Evolutionary conservation across 179 eudicot genomes (phyloP), one percentile per base, ranked within the genome.

Genomic region (Silene noctiflora): DNA sequence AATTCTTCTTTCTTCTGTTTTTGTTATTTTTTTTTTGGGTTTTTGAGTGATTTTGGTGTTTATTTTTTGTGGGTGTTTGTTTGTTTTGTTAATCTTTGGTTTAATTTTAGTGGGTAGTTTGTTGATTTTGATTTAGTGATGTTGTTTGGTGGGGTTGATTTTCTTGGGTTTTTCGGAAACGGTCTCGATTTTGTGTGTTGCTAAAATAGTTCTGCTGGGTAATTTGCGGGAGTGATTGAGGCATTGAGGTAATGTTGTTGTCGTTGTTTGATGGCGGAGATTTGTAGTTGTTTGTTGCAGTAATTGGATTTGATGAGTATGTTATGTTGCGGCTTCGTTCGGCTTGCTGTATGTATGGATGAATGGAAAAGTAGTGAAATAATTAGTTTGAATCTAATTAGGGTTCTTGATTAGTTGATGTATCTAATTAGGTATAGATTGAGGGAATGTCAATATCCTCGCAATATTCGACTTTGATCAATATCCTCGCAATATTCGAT

Each of bases 31-130:
- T 19, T 2, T 2, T 55, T 65, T n/a, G 3, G 19, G 56, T 72
- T 78, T 21, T 10, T 9, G 11, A 39, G 48, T 42, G 48, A 42
- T 42, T 42, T 42, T 0, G 19, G 48, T 19, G 0, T 11, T 61
- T 0, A 62, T 16, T 53, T 74, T 63, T 61, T 62, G 55, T 51
- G 72, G 79, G 76, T 71, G 9, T 63, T 69, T 6, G 20, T 56
- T 21, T 1, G 19, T 42, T 48, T 75, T 22, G 24, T 74, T 31
- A 7, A 20, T 63, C 10, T 67, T 29, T 46, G 59, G 10, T 35
- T 68, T 0, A 20, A 16, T 64, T 55, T 11, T 16, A 55, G 8
- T 76, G 42, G 35, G 60, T 17, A 48, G 17, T 61, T 19, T 6
- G n/a, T 71, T 4, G 27, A 10, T 33, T 73, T 35, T 35, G 6